A percentile compares a stretch with the other conserved stretches of the same genome.
phyloP scores from a whole-genome alignment of 2,329 filamentous ascomycete genomes.

The Cladosporium sp. region DNA sequence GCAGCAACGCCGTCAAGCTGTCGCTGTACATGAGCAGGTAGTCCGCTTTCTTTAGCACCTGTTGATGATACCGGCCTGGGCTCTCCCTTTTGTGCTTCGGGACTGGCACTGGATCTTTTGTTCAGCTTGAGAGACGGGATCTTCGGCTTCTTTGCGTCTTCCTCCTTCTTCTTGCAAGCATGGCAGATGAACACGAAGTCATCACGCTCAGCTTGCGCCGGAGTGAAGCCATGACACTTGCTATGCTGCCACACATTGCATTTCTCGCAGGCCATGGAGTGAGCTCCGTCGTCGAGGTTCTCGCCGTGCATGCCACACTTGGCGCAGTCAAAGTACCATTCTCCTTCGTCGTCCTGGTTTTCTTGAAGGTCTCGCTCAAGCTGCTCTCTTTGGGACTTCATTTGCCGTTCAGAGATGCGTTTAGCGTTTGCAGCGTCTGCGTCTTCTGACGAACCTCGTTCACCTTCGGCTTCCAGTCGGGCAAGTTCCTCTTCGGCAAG shows the following conservation, averaged over 20 bases:
- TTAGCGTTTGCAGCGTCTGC: conserved; percentile 41
- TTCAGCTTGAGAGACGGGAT: conserved; percentile 58
- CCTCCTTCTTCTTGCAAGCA: conserved; percentile 67
- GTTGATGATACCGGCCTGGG: conserved; percentile 6
- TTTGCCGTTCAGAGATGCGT: conserved; percentile 71
- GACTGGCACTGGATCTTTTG: conserved; percentile 22
- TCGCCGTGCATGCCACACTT: conserved; percentile 85
- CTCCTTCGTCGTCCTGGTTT: conserved; percentile 66
- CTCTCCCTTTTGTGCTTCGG: conserved; percentile 19
- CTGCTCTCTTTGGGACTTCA: conserved; percentile 77
- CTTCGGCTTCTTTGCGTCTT: conserved; percentile 59
- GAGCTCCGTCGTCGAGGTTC: conserved; percentile 83
- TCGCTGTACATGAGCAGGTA: conserved; percentile 24
- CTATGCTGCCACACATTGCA: conserved; percentile 98
- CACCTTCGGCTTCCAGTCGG: conserved; percentile 61
- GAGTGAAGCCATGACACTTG: conserved; percentile 77
- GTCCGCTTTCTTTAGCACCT: conserved; percentile 10
- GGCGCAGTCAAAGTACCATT: conserved; percentile 91
- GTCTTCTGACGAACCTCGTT: conserved; percentile 26
- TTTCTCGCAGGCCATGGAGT: conserved; percentile 87
- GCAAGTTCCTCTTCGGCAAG: conserved; percentile 79
- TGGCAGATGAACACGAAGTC: conserved; percentile 85
- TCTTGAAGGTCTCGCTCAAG: conserved; percentile 72
- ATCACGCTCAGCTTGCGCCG: conserved; percentile 73
- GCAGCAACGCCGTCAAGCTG: conserved; percentile 21